Conservation (phyloP, 139 green algal genomes). For the Penium margaritaceum region DNA sequence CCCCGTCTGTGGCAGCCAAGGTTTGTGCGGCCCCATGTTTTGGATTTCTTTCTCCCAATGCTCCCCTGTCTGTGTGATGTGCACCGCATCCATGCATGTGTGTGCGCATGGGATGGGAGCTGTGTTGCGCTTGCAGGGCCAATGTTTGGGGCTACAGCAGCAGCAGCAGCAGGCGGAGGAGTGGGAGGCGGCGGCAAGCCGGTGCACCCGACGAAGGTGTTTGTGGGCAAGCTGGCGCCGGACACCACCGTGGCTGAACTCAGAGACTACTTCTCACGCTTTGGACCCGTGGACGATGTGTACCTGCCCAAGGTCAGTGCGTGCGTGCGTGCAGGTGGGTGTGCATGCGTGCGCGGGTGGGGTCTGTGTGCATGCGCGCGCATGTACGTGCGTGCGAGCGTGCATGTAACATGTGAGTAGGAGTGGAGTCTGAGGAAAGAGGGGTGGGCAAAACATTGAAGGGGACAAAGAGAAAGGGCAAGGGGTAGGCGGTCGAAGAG, state of each 20-base stretch:
- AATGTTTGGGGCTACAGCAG: no score
- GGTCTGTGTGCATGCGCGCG: neutral
- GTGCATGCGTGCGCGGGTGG: neutral
- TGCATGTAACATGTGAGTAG: neutral
- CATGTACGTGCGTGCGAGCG: neutral
- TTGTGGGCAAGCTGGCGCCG: conserved; percentile 34
- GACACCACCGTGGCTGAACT: conserved; percentile 24
- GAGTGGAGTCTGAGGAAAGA: neutral
- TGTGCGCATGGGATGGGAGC: no score
- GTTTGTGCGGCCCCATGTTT: no score
- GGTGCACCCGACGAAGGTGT: conserved; percentile 26
- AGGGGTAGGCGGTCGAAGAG: no score
- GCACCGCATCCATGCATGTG: no score
- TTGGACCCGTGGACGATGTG: conserved; percentile 26
- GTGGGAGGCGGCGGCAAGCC: neutral
- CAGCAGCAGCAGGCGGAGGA: no score
- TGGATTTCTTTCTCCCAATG: no score
- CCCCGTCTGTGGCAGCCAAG: no score
- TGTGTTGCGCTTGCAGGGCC: no score
- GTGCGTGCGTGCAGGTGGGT: neutral
- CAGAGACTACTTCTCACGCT: conserved; percentile 18
- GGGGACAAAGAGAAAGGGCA: neutral
- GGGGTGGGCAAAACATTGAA: neutral
- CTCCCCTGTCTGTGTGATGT: no score
- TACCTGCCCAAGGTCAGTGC: conserved; percentile 32